Conservation (phyloP, 768 basidiomycete genomes). For the Pleurotus tuoliensis region DNA sequence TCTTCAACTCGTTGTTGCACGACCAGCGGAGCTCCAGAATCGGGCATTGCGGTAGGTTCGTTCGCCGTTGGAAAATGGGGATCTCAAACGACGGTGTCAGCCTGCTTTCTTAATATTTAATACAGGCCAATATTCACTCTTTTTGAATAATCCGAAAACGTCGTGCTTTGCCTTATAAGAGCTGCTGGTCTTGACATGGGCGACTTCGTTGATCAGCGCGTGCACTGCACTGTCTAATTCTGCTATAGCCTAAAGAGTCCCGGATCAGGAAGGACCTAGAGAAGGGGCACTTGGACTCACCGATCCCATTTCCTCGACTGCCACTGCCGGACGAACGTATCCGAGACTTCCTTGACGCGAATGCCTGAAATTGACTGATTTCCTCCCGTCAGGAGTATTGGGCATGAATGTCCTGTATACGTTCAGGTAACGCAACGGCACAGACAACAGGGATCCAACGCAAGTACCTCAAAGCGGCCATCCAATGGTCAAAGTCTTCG, state of each 20-base stretch:
- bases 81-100: no score
- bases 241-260: constrained; percentile 43
- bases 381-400: constrained; percentile 37
- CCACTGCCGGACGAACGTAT: constrained; percentile 42
- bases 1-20: constrained; percentile 41
- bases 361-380: constrained; percentile 36
- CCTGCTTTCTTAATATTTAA: no score
- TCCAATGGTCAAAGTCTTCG: constrained; percentile 74
- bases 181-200: constrained; percentile 45
- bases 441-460: constrained; percentile 5
- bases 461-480: constrained; percentile 63
- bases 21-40: constrained; percentile 10
- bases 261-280: not conserved
- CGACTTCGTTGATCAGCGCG: constrained; percentile 28
- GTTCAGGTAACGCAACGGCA: constrained; percentile 13
- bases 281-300: constrained; percentile 33
- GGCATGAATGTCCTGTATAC: constrained; percentile 60
- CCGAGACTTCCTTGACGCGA: constrained; percentile 40
- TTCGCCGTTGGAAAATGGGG: not conserved
- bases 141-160: constrained; percentile 62
- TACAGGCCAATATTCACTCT: constrained; percentile 32
- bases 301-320: constrained; percentile 64
- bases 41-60: not conserved
- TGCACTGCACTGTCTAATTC: constrained; percentile 55
- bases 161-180: constrained; percentile 7